Evolutionary conservation across 257 asterid genomes (phyloP), one percentile per base, ranked within the genome.

Genomic region (Salvia splendens): DNA sequence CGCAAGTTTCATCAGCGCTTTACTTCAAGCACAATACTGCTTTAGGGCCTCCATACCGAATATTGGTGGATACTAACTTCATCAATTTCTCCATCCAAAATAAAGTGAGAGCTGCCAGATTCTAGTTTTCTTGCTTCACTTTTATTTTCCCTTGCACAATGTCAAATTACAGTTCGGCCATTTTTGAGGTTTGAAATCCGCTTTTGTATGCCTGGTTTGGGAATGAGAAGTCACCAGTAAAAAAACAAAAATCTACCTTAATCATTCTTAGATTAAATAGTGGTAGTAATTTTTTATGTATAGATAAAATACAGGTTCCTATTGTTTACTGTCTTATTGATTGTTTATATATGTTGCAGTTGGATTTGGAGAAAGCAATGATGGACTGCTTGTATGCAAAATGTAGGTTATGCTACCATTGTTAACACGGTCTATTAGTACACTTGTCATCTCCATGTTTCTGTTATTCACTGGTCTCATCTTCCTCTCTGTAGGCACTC

Each of bases 321-420:
- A 28, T 5, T 32, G 8, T 28, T 38, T 41, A 54, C 15, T 33
- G 45, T 54, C 57, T 52, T 64, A 20, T 61, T 58, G 49, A 57
- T 62, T 64, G 58, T 59, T 59, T 40, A 10, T 35, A 43, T 60
- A 10, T 46, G 69, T 57, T 78, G 85, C 76, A 90, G 99, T 82
- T 94, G 87, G 96, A 91, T 78, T 71, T 94, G 85, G 92, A 84
- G 96, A 91, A 91, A 70, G 99, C 84, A 38, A 94, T 94, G 99
- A 86, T 94, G 97, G 96, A 94, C 71, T 94, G 99, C 87, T 85
- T 94, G 65, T 88, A 88, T 73, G 99, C 99, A 8, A 94, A 91
- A 79, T 94, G 99, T 94, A 80, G 85, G 95, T 84, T 73, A 40
- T 47, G 47, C 10, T 5, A 12, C 41, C 35, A 36, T 66, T 71